These are phyloP conservation scores for Calonectria fujianensis DNA, from an alignment of 2,329 filamentous ascomycete species.

Conservation along the genomic window DNA sequence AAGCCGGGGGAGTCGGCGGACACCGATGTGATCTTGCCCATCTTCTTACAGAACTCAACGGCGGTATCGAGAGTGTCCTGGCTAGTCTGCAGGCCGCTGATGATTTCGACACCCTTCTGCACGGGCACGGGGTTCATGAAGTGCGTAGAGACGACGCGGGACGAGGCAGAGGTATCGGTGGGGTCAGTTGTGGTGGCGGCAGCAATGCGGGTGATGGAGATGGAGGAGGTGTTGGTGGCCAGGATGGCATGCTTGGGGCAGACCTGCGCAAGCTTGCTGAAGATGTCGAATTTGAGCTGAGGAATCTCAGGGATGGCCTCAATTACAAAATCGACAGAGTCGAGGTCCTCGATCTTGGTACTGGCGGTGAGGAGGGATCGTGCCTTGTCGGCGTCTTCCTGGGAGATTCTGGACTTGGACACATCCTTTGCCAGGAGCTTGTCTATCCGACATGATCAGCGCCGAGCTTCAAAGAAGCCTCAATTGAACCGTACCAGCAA, in stretches of 20 bases:
- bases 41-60: constrained; percentile 88
- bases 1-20: constrained; percentile 95
- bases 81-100: constrained; percentile 94
- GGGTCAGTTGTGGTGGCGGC: constrained; percentile 88
- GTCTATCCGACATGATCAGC: constrained; percentile 70
- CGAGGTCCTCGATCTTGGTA: constrained; percentile 85
- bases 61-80: constrained; percentile 87
- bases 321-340: constrained; percentile 95
- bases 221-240: constrained; percentile 98
- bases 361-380: constrained; percentile 81
- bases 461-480: neutral
- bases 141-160: constrained; percentile 94
- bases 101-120: constrained; percentile 98
- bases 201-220: constrained; percentile 96
- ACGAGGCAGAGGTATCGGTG: constrained; percentile 86
- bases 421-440: constrained; percentile 97
- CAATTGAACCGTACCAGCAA: constrained; percentile 79
- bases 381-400: constrained; percentile 85
- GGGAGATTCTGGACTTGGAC: constrained; percentile 87
- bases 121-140: constrained; percentile 99
- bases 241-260: constrained; percentile 91
- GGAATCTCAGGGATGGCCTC: constrained; percentile 97
- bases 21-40: constrained; percentile 93
- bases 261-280: constrained; percentile 86
- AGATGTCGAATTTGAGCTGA: constrained; percentile 90